phyloP scores from a whole-genome alignment of 2,329 filamentous ascomycete genomes.

The Rosellinia necatrix region DNA sequence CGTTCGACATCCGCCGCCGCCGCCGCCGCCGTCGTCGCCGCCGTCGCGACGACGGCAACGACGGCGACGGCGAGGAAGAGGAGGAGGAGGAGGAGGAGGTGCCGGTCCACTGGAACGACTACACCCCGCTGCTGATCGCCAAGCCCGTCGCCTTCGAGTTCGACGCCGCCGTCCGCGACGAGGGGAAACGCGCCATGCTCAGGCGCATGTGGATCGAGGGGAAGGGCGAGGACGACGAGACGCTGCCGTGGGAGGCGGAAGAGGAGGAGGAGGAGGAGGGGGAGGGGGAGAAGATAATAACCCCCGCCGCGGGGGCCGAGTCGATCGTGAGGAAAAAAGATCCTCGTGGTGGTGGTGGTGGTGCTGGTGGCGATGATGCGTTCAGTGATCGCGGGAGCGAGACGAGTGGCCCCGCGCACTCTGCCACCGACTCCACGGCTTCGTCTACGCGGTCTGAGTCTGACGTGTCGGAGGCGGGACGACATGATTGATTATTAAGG shows the following conservation, averaged over 20 bases:
- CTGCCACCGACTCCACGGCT: neutral
- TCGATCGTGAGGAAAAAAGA: neutral
- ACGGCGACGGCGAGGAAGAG: too few species aligned
- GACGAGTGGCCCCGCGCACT: conserved; percentile 17
- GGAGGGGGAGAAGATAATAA: neutral
- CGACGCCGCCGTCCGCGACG: conserved; percentile 40
- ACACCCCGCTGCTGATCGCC: conserved; percentile 50
- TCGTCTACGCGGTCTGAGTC: conserved; percentile 12
- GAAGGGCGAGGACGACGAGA: conserved; percentile 42
- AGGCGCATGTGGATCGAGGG: conserved; percentile 44
- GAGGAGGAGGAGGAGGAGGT: too few species aligned
- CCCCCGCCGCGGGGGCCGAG: too few species aligned
- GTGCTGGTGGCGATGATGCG: neutral
- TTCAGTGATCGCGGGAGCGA: conserved; percentile 28
- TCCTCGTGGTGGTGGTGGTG: neutral
- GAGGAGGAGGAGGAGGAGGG: conserved; percentile 24
- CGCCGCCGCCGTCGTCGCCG: conserved; percentile 25
- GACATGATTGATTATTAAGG: neutral
- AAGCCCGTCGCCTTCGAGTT: conserved; percentile 49
- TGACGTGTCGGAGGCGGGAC: neutral
- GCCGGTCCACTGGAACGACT: conserved; percentile 51
- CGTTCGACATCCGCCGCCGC: conserved; percentile 41
- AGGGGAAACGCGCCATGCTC: conserved; percentile 30
- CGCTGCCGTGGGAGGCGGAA: neutral
- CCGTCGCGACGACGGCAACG: conserved; percentile 33